Conservation (phyloP, 2,329 filamentous ascomycete genomes). For the Phaeosphaeria sp. region DNA sequence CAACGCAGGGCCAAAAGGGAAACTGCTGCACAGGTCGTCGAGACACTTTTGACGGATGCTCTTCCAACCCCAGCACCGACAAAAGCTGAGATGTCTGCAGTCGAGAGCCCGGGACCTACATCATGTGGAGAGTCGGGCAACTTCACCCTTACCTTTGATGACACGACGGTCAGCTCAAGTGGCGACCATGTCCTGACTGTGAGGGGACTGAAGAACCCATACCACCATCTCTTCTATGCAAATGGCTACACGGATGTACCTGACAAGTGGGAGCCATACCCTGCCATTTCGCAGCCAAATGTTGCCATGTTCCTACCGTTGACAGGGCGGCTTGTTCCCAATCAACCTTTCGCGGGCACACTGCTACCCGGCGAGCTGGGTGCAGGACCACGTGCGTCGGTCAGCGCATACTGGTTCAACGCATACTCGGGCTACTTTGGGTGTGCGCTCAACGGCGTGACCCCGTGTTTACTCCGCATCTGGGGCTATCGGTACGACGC, state of each 20-base stretch:
- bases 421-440: conserved; percentile 55
- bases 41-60: not conserved
- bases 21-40: conserved; percentile 3
- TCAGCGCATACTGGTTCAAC: conserved; percentile 59
- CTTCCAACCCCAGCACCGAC: not conserved
- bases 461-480: conserved; percentile 53
- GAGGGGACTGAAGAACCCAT: conserved; percentile 54
- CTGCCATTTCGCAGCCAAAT: conserved; percentile 54
- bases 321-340: conserved; percentile 30
- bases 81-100: not conserved
- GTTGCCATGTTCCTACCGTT: conserved; percentile 56
- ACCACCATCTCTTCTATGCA: conserved; percentile 60
- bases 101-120: conserved; percentile 19
- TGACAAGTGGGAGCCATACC: conserved; percentile 52
- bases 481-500: conserved; percentile 54
- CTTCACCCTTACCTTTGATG: conserved; percentile 48
- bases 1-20: conserved; percentile 4
- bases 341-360: conserved; percentile 39
- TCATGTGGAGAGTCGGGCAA: conserved; percentile 54
- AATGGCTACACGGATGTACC: conserved; percentile 59
- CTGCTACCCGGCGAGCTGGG: conserved; percentile 55
- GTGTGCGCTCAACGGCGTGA: conserved; percentile 52
- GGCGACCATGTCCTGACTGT: conserved; percentile 47
- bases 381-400: conserved; percentile 51
- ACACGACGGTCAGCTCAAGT: conserved; percentile 24